Evolutionary conservation across 305 asterid genomes (phyloP).

Genomic region (Fraxinus angustifolia): DNA sequence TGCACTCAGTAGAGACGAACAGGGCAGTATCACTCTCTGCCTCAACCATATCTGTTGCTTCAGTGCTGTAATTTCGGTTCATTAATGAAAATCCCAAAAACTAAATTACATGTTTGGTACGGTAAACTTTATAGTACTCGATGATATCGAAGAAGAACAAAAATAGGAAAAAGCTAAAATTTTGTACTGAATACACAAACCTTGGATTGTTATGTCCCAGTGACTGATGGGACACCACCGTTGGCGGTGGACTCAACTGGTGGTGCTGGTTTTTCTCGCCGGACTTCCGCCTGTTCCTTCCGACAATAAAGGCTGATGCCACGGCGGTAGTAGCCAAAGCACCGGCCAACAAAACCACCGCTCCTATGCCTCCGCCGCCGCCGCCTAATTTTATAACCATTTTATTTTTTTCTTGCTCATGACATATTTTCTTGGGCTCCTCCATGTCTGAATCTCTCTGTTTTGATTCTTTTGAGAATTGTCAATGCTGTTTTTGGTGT

Average conservation of each 20-base stretch:
- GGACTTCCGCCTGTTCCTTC: slow-evolving; percentile 35
- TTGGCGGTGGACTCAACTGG: slow-evolving; percentile 27
- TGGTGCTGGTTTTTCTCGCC: slow-evolving; percentile 16
- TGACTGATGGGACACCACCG: slow-evolving; percentile 8
- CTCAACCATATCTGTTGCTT: slow-evolving; percentile 21
- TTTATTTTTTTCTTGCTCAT: slow-evolving; percentile 22
- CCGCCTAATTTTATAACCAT: slow-evolving; percentile 31
- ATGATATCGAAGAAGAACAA: neutral
- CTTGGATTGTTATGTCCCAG: slow-evolving; percentile 21
- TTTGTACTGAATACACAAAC: slow-evolving; percentile 26
- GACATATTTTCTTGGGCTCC: slow-evolving; percentile 7
- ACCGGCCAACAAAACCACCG: slow-evolving; percentile 57
- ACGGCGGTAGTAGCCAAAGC: slow-evolving; percentile 62
- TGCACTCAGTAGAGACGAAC: slow-evolving; percentile 21
- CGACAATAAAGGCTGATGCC: slow-evolving; percentile 36
- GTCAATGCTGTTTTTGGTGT: neutral
- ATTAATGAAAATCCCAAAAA: neutral
- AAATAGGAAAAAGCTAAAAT: neutral
- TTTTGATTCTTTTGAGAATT: neutral
- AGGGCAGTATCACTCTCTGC: neutral
- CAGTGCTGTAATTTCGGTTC: slow-evolving; percentile 34
- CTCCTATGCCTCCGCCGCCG: slow-evolving; percentile 45
- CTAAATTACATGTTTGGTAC: neutral
- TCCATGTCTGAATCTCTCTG: slow-evolving; percentile 29
- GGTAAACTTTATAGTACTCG: neutral